Percentiles rank a stretch among this genome's conserved stretches.
These are phyloP conservation scores for Nakaseomyces bracarensis DNA, from an alignment of 1,139 yeast species.

Conservation along the genomic window DNA sequence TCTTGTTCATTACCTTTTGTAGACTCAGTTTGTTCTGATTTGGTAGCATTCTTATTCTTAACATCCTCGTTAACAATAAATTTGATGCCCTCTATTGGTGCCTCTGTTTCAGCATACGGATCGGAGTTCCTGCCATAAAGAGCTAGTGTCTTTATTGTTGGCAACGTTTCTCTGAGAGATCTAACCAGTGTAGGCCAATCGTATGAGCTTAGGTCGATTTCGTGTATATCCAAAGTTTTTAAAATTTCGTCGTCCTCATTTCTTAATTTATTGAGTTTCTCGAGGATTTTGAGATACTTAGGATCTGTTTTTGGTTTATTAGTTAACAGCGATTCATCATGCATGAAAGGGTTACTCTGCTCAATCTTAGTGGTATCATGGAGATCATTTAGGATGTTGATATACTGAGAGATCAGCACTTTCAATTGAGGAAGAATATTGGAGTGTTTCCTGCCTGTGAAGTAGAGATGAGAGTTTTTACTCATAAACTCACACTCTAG, in stretches of 20 bases:
- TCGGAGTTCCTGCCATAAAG: constrained; percentile 34
- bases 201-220: constrained; percentile 16
- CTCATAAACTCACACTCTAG: constrained; percentile 55
- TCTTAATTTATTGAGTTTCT: constrained; percentile 23
- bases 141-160: constrained; percentile 25
- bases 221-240: constrained; percentile 22
- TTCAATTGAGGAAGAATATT: constrained; percentile 24
- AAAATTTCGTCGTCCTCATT: constrained; percentile 26
- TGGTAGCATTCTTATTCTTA: not conserved
- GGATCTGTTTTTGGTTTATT: not conserved
- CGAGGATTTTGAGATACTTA: constrained; percentile 8
- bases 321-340: not conserved
- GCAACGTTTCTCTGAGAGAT: constrained; percentile 21
- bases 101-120: constrained; percentile 43
- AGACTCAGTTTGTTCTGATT: constrained; percentile 7
- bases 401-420: constrained; percentile 16
- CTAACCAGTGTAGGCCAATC: constrained; percentile 28
- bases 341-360: not conserved
- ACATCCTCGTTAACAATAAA: constrained; percentile 10
- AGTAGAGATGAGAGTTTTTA: constrained; percentile 40
- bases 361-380: constrained; percentile 8
- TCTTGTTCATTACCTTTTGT: constrained; percentile 10
- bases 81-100: constrained; percentile 39
- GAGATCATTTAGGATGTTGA: constrained; percentile 14
- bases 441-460: constrained; percentile 36